phyloP scores from a whole-genome alignment of 768 basidiomycete species.

The Auricularia sp. region DNA sequence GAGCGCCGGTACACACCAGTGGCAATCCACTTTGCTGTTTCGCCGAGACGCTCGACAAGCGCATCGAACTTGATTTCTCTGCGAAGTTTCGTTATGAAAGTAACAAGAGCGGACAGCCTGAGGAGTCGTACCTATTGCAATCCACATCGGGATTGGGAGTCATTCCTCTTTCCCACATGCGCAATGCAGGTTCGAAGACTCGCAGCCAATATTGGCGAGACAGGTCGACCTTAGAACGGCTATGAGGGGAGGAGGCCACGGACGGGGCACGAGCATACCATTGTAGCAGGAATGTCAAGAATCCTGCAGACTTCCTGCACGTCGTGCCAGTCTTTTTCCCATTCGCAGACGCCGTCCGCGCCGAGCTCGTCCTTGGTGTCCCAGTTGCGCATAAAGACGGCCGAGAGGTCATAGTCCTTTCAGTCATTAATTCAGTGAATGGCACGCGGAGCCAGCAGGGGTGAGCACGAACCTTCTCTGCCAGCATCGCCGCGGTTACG shows the following conservation, averaged over 20 bases:
- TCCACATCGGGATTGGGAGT: slow-evolving; percentile 92
- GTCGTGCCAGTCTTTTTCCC: slow-evolving; percentile 93
- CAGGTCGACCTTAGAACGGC: slow-evolving; percentile 58
- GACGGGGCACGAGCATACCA: slow-evolving; percentile 36
- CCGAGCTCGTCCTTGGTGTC: slow-evolving; percentile 75
- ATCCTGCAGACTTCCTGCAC: slow-evolving; percentile 65
- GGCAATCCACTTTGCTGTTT: slow-evolving; percentile 51
- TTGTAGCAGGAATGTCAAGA: slow-evolving; percentile 59
- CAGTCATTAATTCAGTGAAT: neutral
- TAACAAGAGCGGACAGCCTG: neutral
- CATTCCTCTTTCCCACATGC: slow-evolving; percentile 62
- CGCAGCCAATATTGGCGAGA: slow-evolving; percentile 82
- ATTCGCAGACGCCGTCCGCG: slow-evolving; percentile 78
- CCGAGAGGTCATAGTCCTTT: slow-evolving; percentile 76
- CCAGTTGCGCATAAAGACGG: slow-evolving; percentile 96
- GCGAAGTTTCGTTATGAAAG: neutral
- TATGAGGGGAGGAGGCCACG: neutral
- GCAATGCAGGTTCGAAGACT: slow-evolving; percentile 81
- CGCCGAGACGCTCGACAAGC: slow-evolving; percentile 48
- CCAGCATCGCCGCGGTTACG: slow-evolving; percentile 68
- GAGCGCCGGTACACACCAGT: slow-evolving; percentile 44
- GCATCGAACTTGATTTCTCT: slow-evolving; percentile 92
- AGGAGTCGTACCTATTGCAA: slow-evolving; percentile 65
- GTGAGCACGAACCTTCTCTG: slow-evolving; percentile 41
- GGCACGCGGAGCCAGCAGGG: neutral